These are phyloP conservation scores for Trypanosoma platydactyli DNA, from an alignment of 208 protist genomes.

Conservation along the genomic window DNA sequence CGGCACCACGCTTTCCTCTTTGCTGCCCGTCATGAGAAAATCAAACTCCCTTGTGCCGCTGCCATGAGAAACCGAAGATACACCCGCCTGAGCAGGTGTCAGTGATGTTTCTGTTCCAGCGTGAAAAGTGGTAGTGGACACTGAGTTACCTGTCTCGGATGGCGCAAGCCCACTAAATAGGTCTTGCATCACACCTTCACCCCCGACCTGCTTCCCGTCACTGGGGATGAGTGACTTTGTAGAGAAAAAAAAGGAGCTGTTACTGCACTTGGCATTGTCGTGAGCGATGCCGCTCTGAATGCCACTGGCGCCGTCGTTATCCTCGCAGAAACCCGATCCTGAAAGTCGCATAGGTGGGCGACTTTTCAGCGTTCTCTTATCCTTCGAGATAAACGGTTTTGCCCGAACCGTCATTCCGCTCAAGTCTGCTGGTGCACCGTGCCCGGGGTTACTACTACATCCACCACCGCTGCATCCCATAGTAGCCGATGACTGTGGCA, in stretches of 20 bases:
- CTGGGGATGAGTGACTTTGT: neutral
- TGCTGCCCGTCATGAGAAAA: neutral
- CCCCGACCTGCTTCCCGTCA: neutral
- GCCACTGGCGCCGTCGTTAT: neutral
- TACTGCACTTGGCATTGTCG: neutral
- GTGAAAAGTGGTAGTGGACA: neutral
- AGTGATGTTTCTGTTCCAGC: neutral
- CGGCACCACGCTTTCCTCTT: neutral
- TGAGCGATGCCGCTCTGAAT: neutral
- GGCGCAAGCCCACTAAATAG: conserved; percentile 20
- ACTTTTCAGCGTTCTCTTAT: conserved; percentile 29
- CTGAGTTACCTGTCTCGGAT: neutral
- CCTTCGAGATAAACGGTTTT: neutral
- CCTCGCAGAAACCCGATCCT: neutral
- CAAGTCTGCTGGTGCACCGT: conserved; percentile 3
- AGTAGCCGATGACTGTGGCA: neutral
- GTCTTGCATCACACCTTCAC: conserved; percentile 29
- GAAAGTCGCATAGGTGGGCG: conserved; percentile 23
- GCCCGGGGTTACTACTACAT: neutral
- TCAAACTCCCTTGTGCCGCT: conserved; percentile 12
- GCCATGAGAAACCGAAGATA: neutral
- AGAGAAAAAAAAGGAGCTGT: no score
- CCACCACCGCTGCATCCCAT: neutral
- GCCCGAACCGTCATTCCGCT: conserved; percentile 16
- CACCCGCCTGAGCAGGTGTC: neutral